A percentile compares a stretch with the other conserved stretches of the same genome.
These are phyloP conservation scores for Trichoderma oligosporum DNA, from an alignment of 2,329 filamentous ascomycete genomes.

Conservation along the genomic window DNA sequence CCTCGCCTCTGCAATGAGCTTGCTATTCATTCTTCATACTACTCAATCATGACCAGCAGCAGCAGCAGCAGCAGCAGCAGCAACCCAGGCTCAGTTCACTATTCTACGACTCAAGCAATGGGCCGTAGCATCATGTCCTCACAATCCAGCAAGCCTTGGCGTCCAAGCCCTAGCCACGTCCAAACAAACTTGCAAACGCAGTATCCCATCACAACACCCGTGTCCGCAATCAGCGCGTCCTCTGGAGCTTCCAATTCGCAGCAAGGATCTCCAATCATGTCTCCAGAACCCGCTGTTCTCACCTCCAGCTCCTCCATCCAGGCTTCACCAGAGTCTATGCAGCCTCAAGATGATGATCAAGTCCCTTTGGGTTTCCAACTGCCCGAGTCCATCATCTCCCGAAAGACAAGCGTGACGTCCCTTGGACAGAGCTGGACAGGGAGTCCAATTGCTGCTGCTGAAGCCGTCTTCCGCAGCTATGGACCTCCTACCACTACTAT, in stretches of 20 bases:
- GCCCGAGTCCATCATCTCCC: slow-evolving; percentile 65
- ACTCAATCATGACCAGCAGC: slow-evolving; percentile 27
- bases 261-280: slow-evolving; percentile 55
- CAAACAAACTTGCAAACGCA: slow-evolving; percentile 44
- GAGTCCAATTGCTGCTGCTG: slow-evolving; percentile 55
- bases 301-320: slow-evolving; percentile 62
- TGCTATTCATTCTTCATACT: slow-evolving; percentile 21
- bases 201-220: slow-evolving; percentile 41
- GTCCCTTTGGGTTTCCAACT: slow-evolving; percentile 59
- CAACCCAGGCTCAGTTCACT: slow-evolving; percentile 27
- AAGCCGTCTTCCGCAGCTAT: slow-evolving; percentile 32
- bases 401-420: slow-evolving; percentile 57
- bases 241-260: slow-evolving; percentile 53
- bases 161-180: slow-evolving; percentile 45
- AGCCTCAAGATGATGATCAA: slow-evolving; percentile 52
- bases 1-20: slow-evolving; percentile 26
- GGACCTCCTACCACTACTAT: background rate
- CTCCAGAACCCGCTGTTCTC: slow-evolving; percentile 49
- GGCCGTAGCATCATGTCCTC: slow-evolving; percentile 38
- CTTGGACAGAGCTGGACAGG: slow-evolving; percentile 58
- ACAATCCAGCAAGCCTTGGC: slow-evolving; percentile 39
- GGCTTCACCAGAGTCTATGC: slow-evolving; percentile 61
- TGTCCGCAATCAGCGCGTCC: slow-evolving; percentile 54
- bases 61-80: too few species aligned
- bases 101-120: slow-evolving; percentile 25